Base-by-base conservation (phyloP, 2,329 filamentous ascomycete genomes). In the Fonsecaea multimorphosa region DNA sequence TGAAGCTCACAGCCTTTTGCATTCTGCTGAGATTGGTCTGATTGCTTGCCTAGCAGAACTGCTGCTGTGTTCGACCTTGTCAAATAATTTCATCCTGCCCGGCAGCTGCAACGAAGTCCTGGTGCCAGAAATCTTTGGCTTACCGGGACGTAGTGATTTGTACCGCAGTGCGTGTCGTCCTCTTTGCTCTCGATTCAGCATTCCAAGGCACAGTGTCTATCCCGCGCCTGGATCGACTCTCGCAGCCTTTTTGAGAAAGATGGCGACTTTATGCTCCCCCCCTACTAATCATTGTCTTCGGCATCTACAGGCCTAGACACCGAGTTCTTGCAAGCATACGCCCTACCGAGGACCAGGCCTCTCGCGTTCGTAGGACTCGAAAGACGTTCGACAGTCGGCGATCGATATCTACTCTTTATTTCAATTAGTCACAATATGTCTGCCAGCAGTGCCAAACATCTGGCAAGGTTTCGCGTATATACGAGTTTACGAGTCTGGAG, bases 21-120 rank as follows among this genome's bases (percentile, higher is more conserved):
- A 38, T 14, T 31, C 76, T 85, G 60, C 84, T 84, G 68, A 78
- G 80, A 56, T 81, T 82, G 71, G 86, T 86, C 73, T 86, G 84
- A 80, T 80, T 79, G 0, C 79, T 84, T 2, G 78, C 73, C 74
- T 49, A 75, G 79, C 62, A 78, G 68, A 9, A 72, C 74, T 52
- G 77, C 75, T 16, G 73, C 75, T 1, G 61, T 76, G 0, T 72
- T n/a, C 77, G 38, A 81, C 83, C 68, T 75, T 31, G 29, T 8
- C 68, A 84, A 85, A 70, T 76, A n/a, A 79, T 53, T 70, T 81
- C 16, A 71, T 87, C 14, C 82, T 78, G n/a, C 58, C 76, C 3
- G 78, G 51, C 84, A 86, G 71, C 80, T 82, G 78, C 63, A 75
- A 76, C 5, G 73, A 8, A 24, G 19, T 24, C 0, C 2, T 49